phyloP scores from a whole-genome alignment of 805 yeast genomes.

The Wickerhamomyces pijperi region DNA sequence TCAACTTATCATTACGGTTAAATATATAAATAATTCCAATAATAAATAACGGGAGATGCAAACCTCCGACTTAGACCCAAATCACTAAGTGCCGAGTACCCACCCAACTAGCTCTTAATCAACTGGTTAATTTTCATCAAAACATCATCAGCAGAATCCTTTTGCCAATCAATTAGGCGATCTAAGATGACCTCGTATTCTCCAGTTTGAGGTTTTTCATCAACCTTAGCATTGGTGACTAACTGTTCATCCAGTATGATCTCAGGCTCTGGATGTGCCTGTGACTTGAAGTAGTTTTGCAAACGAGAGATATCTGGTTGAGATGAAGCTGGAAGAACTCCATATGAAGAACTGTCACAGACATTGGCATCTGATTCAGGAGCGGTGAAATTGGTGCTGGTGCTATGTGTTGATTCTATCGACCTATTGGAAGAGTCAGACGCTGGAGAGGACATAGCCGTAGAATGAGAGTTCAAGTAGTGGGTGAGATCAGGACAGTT shows the following conservation, averaged over 20 bases:
- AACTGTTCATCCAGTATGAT: too few relatives aligned
- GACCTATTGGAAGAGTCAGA: not conserved
- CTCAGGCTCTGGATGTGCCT: too few relatives aligned
- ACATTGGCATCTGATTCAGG: not conserved
- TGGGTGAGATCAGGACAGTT: not conserved
- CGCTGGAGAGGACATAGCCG: not conserved
- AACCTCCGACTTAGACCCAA: too few relatives aligned
- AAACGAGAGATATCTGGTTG: not conserved
- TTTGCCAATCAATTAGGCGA: conserved; percentile 21
- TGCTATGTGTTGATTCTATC: not conserved
- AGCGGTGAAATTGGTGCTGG: not conserved
- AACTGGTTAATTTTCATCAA: conserved; percentile 17
- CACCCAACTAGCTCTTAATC: not conserved
- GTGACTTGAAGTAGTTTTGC: too few relatives aligned
- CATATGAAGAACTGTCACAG: too few relatives aligned
- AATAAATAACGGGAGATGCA: not conserved
- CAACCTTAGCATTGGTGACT: too few relatives aligned
- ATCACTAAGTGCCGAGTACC: too few relatives aligned
- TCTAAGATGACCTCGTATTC: conserved; percentile 19
- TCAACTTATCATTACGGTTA: too few relatives aligned
- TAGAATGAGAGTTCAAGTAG: not conserved
- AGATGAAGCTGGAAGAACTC: too few relatives aligned
- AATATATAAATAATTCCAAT: too few relatives aligned
- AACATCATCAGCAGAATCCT: conserved; percentile 23
- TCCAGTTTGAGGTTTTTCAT: conserved; percentile 1